Percentiles rank a stretch among this genome's conserved stretches.
Conservation (phyloP, 2,329 filamentous ascomycete genomes). For the Botrytis cinerea region DNA sequence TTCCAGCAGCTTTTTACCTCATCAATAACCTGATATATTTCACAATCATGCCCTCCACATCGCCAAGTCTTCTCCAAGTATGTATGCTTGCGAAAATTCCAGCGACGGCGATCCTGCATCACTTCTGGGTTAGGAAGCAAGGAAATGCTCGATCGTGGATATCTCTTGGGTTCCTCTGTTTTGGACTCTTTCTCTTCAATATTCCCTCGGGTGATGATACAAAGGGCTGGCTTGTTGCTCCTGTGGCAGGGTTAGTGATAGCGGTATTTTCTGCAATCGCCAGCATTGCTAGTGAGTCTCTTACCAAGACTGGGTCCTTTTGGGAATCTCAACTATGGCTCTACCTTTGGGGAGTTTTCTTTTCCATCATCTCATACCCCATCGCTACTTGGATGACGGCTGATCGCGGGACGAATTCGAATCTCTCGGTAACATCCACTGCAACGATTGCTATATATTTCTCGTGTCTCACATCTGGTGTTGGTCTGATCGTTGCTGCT, state of each 20-base stretch:
- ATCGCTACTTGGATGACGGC: conserved; percentile 11
- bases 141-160: conserved; percentile 30
- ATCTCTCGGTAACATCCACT: conserved; percentile 1
- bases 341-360: conserved; percentile 32
- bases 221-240: conserved; percentile 31
- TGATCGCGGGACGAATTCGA: not conserved
- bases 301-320: conserved; percentile 33
- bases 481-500: conserved; percentile 31
- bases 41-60: conserved; percentile 31
- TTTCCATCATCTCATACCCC: conserved; percentile 23
- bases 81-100: conserved; percentile 34
- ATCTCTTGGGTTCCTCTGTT: conserved; percentile 30
- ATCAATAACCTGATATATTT: conserved; percentile 35
- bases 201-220: conserved; percentile 18
- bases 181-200: conserved; percentile 33
- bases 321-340: conserved; percentile 33
- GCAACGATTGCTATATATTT: conserved; percentile 21
- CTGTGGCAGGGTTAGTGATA: conserved; percentile 30
- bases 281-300: conserved; percentile 32
- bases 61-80: conserved; percentile 33
- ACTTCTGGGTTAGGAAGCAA: conserved; percentile 33
- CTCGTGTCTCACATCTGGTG: conserved; percentile 12
- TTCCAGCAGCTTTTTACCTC: conserved; percentile 33
- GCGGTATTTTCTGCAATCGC: conserved; percentile 32
- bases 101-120: conserved; percentile 33